These are phyloP conservation scores for Larix sibirica DNA, from an alignment of 83 land plant genomes.

Conservation along the genomic window DNA sequence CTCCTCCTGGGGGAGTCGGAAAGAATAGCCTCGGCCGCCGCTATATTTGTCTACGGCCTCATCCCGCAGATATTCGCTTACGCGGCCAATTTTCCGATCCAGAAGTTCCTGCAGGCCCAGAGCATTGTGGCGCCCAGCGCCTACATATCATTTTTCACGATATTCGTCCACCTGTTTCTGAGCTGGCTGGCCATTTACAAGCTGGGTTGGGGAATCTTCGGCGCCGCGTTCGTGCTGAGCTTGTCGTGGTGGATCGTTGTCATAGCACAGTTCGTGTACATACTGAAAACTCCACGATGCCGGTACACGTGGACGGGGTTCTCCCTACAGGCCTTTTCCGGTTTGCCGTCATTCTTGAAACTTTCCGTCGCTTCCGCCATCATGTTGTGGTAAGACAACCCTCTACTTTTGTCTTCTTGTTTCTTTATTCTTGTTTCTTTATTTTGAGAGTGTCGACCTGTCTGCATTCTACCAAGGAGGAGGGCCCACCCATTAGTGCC, in stretches of 20 bases:
- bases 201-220: constrained; percentile 45
- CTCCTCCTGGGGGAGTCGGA: constrained; percentile 41
- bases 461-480: too few species aligned
- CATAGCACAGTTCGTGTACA: constrained; percentile 47
- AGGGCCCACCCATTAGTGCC: too few species aligned
- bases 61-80: constrained; percentile 70
- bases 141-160: constrained; percentile 32
- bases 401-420: neutral
- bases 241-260: constrained; percentile 59
- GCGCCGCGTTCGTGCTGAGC: constrained; percentile 51
- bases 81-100: constrained; percentile 52
- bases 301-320: constrained; percentile 48
- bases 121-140: constrained; percentile 59
- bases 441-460: neutral
- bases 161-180: constrained; percentile 33
- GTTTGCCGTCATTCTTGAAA: constrained; percentile 44
- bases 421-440: neutral
- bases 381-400: constrained; percentile 25
- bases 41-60: constrained; percentile 53
- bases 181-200: constrained; percentile 45
- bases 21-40: constrained; percentile 39
- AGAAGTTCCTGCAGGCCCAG: constrained; percentile 65
- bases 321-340: constrained; percentile 38
- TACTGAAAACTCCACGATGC: constrained; percentile 35
- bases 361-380: constrained; percentile 55